Conservation (phyloP, 2,329 filamentous ascomycete genomes). For the Aspergillus latus region DNA sequence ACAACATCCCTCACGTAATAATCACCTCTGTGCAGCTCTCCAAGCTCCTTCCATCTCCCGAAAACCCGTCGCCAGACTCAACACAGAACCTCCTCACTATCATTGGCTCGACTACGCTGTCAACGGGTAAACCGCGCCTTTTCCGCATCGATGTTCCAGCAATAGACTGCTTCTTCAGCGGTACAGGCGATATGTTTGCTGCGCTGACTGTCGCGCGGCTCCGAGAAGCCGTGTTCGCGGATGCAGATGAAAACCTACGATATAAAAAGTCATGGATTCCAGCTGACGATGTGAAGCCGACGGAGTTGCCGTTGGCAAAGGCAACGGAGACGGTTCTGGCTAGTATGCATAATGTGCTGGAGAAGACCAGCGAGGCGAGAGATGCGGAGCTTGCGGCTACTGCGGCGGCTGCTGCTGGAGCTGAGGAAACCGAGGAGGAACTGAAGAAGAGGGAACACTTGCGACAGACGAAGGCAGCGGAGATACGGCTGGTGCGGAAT, state of each 20-base stretch:
- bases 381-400: conserved; percentile 58
- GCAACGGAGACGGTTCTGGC: conserved; percentile 85
- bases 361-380: conserved; percentile 65
- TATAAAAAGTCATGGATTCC: conserved; percentile 70
- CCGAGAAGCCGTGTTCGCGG: conserved; percentile 69
- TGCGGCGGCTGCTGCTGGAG: conserved; percentile 4
- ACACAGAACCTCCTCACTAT: conserved; percentile 60
- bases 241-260: conserved; percentile 48
- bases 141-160: conserved; percentile 86
- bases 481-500: conserved; percentile 80
- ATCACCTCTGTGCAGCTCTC: conserved; percentile 83
- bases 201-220: conserved; percentile 85
- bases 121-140: conserved; percentile 67
- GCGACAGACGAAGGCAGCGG: conserved; percentile 77
- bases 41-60: conserved; percentile 47
- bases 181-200: conserved; percentile 98
- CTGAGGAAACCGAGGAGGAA: conserved; percentile 40
- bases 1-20: conserved; percentile 80
- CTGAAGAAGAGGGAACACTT: conserved; percentile 63
- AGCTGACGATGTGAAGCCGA: conserved; percentile 66
- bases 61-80: conserved; percentile 28
- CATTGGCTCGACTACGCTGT: conserved; percentile 71
- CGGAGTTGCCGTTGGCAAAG: conserved; percentile 76
- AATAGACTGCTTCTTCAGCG: conserved; percentile 91
- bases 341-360: conserved; percentile 85